Base-by-base conservation (phyloP, 1,284 basidiomycete genomes). In the Trametes sp. region DNA sequence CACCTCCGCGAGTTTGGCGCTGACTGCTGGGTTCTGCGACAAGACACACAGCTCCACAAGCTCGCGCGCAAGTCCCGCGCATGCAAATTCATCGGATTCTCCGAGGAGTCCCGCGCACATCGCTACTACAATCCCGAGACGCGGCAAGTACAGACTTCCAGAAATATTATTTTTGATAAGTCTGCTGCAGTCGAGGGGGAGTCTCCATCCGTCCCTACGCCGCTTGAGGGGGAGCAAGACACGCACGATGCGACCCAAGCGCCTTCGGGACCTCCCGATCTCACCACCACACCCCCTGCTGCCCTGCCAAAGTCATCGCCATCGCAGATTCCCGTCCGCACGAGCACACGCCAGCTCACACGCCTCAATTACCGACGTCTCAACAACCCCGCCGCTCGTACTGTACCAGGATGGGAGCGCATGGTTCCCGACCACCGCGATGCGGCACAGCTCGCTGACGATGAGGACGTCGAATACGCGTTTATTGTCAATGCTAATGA, bases 1-100 rank as follows among this genome's bases (percentile, higher is more conserved):
- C 46, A 49, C 1, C 46, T 49, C 19, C 46, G 10, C 28, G 19
- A 67, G 2, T 75, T 73, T 67, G 78, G 78, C 1, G 38, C 38
- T 2, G 8, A 2, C 38, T 41, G 38, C 38, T 41, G 38, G 51
- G 54, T 41, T 29, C 57, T 14, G 67, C 44, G 44, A 2, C 38
- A 41, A 19, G 38, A 41, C 23, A 5, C 4, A 2, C 44, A 2
- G 13, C 44, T 45, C 23, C 3, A 23, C 44, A 24, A 28, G 9
- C 44, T 41, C 11, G 44, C 26, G 2, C 44, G 44, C 21, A 45
- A 26, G 38, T 41, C 38, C 2, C 38, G 16, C 16, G 2, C 38
- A 41, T 41, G 38, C 38, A 2, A 8, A 2, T 41, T 41, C 38
- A 2, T 41, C 19, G 38, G 38, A 41, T 8, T 41, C 16, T 41